A percentile compares a stretch with the other conserved stretches of the same genome.
phyloP scores from a whole-genome alignment of 2,329 filamentous ascomycete species.

The Aspergillus fumigatus region DNA sequence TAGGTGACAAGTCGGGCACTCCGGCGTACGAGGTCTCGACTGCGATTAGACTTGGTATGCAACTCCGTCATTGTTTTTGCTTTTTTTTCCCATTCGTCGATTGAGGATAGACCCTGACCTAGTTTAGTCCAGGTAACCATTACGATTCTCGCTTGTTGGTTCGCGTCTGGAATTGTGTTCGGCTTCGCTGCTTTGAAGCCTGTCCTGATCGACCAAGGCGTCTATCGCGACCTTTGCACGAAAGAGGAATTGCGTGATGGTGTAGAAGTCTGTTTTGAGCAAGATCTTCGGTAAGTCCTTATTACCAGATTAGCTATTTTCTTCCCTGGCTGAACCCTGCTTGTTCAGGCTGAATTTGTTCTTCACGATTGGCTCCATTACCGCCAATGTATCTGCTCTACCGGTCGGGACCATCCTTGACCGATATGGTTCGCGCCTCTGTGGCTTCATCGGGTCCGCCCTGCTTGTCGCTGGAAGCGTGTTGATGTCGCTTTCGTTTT shows the following conservation, averaged over 20 bases:
- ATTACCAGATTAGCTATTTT: background rate
- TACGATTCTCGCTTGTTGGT: conserved; percentile 64
- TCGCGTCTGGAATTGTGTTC: conserved; percentile 75
- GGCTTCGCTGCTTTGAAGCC: conserved; percentile 82
- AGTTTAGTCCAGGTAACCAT: conserved; percentile 54
- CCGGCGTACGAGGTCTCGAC: conserved; percentile 45
- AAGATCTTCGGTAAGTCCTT: conserved; percentile 46
- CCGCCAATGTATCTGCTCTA: conserved; percentile 79
- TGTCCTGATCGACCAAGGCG: conserved; percentile 67
- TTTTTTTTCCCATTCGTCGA: background rate
- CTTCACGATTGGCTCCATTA: conserved; percentile 85
- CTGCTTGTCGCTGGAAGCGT: conserved; percentile 65
- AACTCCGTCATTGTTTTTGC: background rate
- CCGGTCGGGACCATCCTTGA: conserved; percentile 82
- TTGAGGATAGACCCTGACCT: background rate
- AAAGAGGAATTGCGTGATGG: conserved; percentile 44
- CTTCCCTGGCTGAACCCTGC: conserved; percentile 3
- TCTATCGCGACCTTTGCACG: conserved; percentile 63
- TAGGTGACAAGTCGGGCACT: conserved; percentile 38
- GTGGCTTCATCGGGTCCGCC: conserved; percentile 63
- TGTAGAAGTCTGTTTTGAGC: conserved; percentile 52
- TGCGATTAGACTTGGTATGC: conserved; percentile 21
- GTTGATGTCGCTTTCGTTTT: conserved; percentile 64
- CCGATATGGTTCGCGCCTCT: conserved; percentile 72
- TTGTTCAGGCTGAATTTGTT: conserved; percentile 67